Evolutionary conservation across 2,329 filamentous ascomycete genomes (phyloP).

Genomic region (Venturia effusa): DNA sequence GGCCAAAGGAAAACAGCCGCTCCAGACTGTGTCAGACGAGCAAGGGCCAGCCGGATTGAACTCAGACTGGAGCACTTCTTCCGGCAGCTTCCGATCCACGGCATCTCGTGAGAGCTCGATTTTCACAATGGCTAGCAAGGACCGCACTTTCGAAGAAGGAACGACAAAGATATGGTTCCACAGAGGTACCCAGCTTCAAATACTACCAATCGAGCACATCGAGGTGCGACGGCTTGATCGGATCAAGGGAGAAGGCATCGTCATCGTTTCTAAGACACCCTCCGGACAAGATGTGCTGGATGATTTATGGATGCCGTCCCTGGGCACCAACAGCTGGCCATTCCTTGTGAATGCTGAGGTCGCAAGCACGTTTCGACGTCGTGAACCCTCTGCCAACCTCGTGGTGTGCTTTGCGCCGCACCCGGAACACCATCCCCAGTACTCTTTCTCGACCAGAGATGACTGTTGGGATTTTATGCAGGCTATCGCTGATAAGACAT

Average conservation of each 20-base stretch:
- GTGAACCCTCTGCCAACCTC: constrained; percentile 7
- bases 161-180: constrained; percentile 7
- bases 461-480: constrained; percentile 12
- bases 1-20: neutral
- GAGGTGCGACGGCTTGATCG: constrained; percentile 9
- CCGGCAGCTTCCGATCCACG: constrained; percentile 8
- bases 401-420: constrained; percentile 11
- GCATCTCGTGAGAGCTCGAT: constrained; percentile 9
- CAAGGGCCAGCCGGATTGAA: neutral
- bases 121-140: neutral
- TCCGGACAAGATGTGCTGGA: constrained; percentile 8
- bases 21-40: neutral
- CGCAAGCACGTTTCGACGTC: neutral
- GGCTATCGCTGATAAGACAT: constrained; percentile 1
- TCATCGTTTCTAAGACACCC: constrained; percentile 5
- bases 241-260: neutral
- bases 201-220: neutral
- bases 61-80: neutral
- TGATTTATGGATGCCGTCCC: constrained; percentile 9
- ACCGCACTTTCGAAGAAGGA: constrained; percentile 4
- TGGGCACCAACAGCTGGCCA: constrained; percentile 4
- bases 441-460: constrained; percentile 6
- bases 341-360: constrained; percentile 11
- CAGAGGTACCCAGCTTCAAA: constrained; percentile 1
- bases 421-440: constrained; percentile 10